Evolutionary conservation across 352 stramenopile species (phyloP), one percentile per base, ranked within the genome.

Genomic region (Bremia lactucae): DNA sequence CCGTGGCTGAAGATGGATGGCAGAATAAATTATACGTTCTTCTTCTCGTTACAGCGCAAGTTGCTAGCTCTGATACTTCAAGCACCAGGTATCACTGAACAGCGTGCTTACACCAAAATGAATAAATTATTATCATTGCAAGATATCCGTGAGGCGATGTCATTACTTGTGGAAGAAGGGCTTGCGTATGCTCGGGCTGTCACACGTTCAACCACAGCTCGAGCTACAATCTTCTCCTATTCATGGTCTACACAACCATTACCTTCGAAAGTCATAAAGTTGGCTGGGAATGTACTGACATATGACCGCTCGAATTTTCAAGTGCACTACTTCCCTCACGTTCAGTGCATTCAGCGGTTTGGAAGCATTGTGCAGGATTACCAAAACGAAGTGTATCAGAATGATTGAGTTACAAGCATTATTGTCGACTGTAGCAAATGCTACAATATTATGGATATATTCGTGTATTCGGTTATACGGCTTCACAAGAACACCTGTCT

Each of bases 1-100:
- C 77, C 77, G 19, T 90, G 77, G 77, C 59, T 87, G 19, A 86
- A 86, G 49, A 90, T 87, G 77, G 66, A 87, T 41, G 74, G 77
- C 20, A 68, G 61, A 37, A 73, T 67, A 21, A 86, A 90, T 44
- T 74, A 77, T 48, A 65, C 60, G 19, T 90, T 90, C 39, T 25
- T 90, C 11, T 82, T 86, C 19, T 63, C 68, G 18, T 78, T 90
- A 33, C 77, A 90, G 45, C 77, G 77, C 31, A 87, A 84, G 42
- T 35, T 90, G 31, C 46, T 90, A 15, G 39, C 66, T 18, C 57
- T 69, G 15, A 57, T 90, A 23, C 26, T 87, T 28, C 37, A 74
- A 38, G 48, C 48, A 2, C 77, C 77, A 0, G 77, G 77, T 21
- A 72, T 86, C 26, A 72, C 63, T 3, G 77, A 86, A 43, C 64